These are phyloP conservation scores for Acer campestre DNA, from an alignment of 345 rosid genomes.

Conservation along the genomic window DNA sequence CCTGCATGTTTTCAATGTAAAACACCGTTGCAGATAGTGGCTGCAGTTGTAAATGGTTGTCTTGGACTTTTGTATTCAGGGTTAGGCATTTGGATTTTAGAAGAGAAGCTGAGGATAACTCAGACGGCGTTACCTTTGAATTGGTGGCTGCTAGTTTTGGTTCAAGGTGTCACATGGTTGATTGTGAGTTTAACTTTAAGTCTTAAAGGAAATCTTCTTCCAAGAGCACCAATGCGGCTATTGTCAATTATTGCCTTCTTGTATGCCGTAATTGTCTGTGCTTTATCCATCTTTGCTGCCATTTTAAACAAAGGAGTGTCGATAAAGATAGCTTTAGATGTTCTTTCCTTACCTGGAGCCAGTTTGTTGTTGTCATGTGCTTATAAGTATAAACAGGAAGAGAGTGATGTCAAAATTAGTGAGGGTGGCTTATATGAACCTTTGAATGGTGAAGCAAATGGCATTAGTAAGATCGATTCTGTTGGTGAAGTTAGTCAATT, in stretches of 20 bases:
- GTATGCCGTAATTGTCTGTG: slow-evolving; percentile 43
- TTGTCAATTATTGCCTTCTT: slow-evolving; percentile 57
- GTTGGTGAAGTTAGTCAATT: slow-evolving; percentile 42
- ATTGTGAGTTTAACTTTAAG: slow-evolving; percentile 51
- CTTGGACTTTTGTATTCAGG: slow-evolving; percentile 60
- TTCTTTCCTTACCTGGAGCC: slow-evolving; percentile 62
- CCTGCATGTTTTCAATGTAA: slow-evolving; percentile 27
- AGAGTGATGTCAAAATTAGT: slow-evolving; percentile 15
- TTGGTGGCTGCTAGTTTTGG: slow-evolving; percentile 49
- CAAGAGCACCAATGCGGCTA: slow-evolving; percentile 40
- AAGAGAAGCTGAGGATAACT: slow-evolving; percentile 47
- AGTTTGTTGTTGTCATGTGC: slow-evolving; percentile 53
- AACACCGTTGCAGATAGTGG: slow-evolving; percentile 44
- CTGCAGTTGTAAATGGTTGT: slow-evolving; percentile 58
- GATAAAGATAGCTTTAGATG: slow-evolving; percentile 44
- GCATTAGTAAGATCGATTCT: slow-evolving; percentile 29
- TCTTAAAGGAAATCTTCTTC: slow-evolving; percentile 38
- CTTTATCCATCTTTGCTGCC: slow-evolving; percentile 42
- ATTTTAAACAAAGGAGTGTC: slow-evolving; percentile 28
- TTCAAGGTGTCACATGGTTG: slow-evolving; percentile 75
- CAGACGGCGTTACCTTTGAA: slow-evolving; percentile 45
- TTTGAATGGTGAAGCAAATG: slow-evolving; percentile 45
- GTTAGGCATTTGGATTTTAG: slow-evolving; percentile 60
- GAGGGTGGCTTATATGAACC: slow-evolving; percentile 57
- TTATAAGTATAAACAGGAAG: slow-evolving; percentile 37